phyloP scores from a whole-genome alignment of 345 rosid genomes.

The Theobroma cacao region DNA sequence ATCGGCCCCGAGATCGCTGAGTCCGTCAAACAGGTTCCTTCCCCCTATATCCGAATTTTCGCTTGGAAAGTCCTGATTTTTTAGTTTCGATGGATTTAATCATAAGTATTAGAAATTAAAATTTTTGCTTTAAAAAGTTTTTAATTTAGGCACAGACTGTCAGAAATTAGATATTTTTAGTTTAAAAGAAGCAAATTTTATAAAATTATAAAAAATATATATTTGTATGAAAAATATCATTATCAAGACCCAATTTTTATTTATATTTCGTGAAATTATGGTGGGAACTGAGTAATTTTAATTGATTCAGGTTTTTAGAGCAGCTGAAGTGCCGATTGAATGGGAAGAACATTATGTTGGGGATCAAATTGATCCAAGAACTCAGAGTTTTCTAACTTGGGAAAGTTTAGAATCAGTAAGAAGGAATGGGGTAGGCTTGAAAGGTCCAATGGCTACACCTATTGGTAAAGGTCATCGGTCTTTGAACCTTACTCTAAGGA shows the following conservation, averaged over 20 bases:
- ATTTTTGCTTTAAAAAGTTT: neutral
- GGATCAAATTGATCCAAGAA: conserved; percentile 84
- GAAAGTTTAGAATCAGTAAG: conserved; percentile 97
- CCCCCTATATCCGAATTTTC: neutral
- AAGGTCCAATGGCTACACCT: conserved; percentile 99
- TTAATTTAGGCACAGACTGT: neutral
- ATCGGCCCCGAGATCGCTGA: conserved; percentile 99
- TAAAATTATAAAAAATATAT: neutral
- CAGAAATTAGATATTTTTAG: neutral
- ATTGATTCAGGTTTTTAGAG: conserved; percentile 52
- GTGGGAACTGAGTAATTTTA: neutral
- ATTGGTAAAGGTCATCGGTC: conserved; percentile 99
- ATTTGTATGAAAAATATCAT: neutral
- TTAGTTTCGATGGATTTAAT: neutral
- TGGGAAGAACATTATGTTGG: conserved; percentile 98
- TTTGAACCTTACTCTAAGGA: conserved; percentile 86
- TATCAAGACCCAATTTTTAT: neutral
- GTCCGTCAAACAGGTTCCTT: conserved; percentile 77
- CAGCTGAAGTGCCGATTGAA: conserved; percentile 86
- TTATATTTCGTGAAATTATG: conserved; percentile 1
- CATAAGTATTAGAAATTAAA: neutral
- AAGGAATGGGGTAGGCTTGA: conserved; percentile 78
- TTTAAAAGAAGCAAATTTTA: neutral
- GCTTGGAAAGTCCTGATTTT: neutral
- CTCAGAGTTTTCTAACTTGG: conserved; percentile 96